Evolutionary conservation across 2,329 filamentous ascomycete genomes (phyloP), one percentile per base, ranked within the genome.

Genomic region (Metarhizium sp.): DNA sequence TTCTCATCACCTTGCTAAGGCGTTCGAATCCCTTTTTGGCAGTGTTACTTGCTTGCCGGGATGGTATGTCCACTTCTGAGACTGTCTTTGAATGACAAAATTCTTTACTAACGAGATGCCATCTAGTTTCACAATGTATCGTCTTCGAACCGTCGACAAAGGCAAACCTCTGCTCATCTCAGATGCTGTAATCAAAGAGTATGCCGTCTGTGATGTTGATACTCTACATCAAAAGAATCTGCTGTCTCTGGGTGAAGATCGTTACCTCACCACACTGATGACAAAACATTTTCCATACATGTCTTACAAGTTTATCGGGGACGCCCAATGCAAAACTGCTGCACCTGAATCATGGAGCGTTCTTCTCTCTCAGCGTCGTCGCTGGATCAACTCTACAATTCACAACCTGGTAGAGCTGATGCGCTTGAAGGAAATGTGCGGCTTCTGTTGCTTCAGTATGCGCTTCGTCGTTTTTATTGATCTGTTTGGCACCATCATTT

Each of bases 361-460:
- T 64, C 75, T 99, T 63, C 78, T 99, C 36, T 99, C 94, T n/a
- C 94, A 99, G 70, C 86, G 94, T 79, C 91, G 94, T 77, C 88
- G 94, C 69, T 99, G 94, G 94, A 99, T 99, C 72, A 99, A 99
- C 75, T 97, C 94, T 1, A 99, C 94, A 10, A 87, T 99, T 59
- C 94, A 99, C 78, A 99, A 99, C 69, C 73, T 99, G 67, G 88
- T 87, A 30, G 94, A 99, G 71, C 77, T 99, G 66, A 86, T 96
- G 68, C 87, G 87, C 64, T 80, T 99, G 50, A 87, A 92, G 70
- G 91, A 99, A 66, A 86, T 99, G 71, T 99, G 94, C 68, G 94
- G 94, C 62, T 99, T 99, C 84, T 99, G 94, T 75, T 96, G 89
- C 74, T 97, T 97, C 78, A 91, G 88, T 59, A 97, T 97, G 92